phyloP scores from a whole-genome alignment of 805 yeast species.

The Cyberlindnera bimundalis region DNA sequence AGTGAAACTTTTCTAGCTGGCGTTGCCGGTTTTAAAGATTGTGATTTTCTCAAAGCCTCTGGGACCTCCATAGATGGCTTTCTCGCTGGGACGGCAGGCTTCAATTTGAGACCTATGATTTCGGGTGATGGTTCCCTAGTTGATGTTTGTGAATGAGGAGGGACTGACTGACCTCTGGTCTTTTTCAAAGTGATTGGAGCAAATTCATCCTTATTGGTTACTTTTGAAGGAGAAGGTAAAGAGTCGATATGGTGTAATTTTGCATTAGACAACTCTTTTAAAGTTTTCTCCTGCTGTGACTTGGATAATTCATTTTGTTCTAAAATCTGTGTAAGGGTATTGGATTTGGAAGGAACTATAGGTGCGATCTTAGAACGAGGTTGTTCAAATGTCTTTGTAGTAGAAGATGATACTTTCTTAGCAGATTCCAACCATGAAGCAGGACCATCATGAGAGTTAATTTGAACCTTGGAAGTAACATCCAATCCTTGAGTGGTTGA shows the following conservation, averaged over 20 bases:
- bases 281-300: slow-evolving; percentile 13
- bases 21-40: slow-evolving; percentile 22
- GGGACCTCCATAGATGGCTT: slow-evolving; percentile 20
- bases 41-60: slow-evolving; percentile 19
- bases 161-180: slow-evolving; percentile 16
- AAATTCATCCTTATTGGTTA: not conserved
- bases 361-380: slow-evolving; percentile 30
- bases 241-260: slow-evolving; percentile 19
- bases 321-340: slow-evolving; percentile 30
- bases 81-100: slow-evolving; percentile 7
- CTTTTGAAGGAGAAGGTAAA: slow-evolving; percentile 1
- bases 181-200: slow-evolving; percentile 21
- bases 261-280: slow-evolving; percentile 16
- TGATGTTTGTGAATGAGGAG: slow-evolving; percentile 6
- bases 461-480: slow-evolving; percentile 4
- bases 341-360: slow-evolving; percentile 27
- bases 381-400: slow-evolving; percentile 2
- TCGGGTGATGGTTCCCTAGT: not conserved
- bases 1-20: slow-evolving; percentile 20
- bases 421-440: slow-evolving; percentile 27
- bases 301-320: slow-evolving; percentile 13
- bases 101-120: slow-evolving; percentile 1
- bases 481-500: slow-evolving; percentile 9
- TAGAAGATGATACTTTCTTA: slow-evolving; percentile 10
- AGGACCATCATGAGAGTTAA: not conserved